Evolutionary conservation across 2,329 filamentous ascomycete genomes (phyloP).

Genomic region (Tympanopsis confertula): DNA sequence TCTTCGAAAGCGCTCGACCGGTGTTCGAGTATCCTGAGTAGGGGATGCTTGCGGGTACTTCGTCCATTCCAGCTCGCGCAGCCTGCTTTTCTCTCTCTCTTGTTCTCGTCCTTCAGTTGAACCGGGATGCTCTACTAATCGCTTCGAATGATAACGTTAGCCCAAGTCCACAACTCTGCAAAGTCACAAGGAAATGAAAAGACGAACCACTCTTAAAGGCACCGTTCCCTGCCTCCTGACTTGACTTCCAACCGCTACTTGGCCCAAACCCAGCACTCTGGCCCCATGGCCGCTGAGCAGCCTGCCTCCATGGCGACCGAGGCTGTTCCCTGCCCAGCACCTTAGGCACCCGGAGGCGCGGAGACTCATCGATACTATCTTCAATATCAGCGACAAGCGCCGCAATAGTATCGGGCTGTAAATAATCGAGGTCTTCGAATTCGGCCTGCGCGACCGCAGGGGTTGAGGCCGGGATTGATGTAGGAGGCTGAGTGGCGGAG

Average conservation of each 20-base stretch:
- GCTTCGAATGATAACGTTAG: constrained; percentile 17
- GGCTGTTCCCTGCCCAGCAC: constrained; percentile 20
- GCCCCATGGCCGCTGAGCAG: not conserved
- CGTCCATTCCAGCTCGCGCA: constrained; percentile 10
- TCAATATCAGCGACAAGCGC: constrained; percentile 18
- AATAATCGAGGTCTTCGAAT: too few relatives aligned
- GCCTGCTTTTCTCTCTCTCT: constrained; percentile 13
- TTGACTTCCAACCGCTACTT: not conserved
- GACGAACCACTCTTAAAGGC: not conserved
- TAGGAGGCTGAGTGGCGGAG: not conserved
- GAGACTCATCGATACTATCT: constrained; percentile 21
- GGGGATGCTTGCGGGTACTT: constrained; percentile 7
- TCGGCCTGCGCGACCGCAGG: too few relatives aligned
- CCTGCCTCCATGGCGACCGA: constrained; percentile 11
- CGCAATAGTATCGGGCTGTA: too few relatives aligned
- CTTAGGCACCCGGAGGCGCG: constrained; percentile 18
- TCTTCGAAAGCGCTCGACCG: constrained; percentile 52
- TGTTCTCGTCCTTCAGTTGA: not conserved
- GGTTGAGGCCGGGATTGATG: not conserved
- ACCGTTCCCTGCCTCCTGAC: not conserved
- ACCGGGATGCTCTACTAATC: constrained; percentile 22
- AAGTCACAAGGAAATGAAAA: constrained; percentile 3
- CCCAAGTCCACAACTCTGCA: not conserved
- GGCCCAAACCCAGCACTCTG: not conserved
- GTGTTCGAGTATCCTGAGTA: constrained; percentile 34